Evolutionary conservation across 2,329 filamentous ascomycete genomes (phyloP), one percentile per base, ranked within the genome.

Genomic region (Lachnellula cervina): DNA sequence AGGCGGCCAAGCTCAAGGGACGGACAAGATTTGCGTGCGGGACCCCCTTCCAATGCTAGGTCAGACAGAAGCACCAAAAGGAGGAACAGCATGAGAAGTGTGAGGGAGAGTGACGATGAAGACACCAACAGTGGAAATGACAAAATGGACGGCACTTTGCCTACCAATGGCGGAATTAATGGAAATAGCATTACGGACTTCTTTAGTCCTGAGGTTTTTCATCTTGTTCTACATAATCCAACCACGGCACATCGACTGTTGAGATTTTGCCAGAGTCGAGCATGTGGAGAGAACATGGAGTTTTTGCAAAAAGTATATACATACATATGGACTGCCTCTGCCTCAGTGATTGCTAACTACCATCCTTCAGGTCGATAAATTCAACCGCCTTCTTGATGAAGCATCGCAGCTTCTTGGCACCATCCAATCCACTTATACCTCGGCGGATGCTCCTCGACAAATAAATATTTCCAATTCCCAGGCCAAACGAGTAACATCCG

Each of bases 231-330:
- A 48, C 72, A 75, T 58, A 76, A 80, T 58, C 74, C 76, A 0
- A 70, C 70, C 4, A 77, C 77, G 0, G 73, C 73, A 1, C 71
- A 74, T 54, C 73, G 76, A 34, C 67, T 83, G 19, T 71, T 75
- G 54, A 73, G 72, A 44, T 83, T 80, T 64, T 77, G 79, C n/a
- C 73, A 76, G 48, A 72, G 66, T 32, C 69, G 72, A 34, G 72
- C 76, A 35, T 75, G 73, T 54, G 75, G 73, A 1, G 75, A 80
- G 52, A 77, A 80, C 57, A 69, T 83, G 55, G 78, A 77, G 54
- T 80, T 79, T 52, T 68, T 80, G 21, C 70, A 77, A 52, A 78
- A 77, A 68, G 76, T 79, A 53, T 56, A 72, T 65, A 23, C 5
- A n/a, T 14, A 6, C 44, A 16, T 17, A 51, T 23, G 58, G 16